phyloP scores from a whole-genome alignment of 1,139 yeast genomes.

The Geotrichum macrosporum region DNA sequence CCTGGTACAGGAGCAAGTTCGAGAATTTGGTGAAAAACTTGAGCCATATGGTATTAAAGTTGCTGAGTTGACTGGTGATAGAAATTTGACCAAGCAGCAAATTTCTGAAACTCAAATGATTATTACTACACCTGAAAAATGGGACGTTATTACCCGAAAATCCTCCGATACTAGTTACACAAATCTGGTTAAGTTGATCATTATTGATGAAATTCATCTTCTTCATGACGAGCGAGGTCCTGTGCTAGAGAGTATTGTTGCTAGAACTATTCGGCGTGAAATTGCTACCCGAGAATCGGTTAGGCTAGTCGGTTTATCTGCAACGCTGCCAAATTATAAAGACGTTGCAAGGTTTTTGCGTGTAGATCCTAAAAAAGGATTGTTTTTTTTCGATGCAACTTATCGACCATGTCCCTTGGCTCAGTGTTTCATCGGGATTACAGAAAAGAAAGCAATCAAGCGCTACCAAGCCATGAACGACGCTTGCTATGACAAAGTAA shows the following conservation, averaged over 20 bases:
- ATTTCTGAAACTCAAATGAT: slow-evolving; percentile 74
- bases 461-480: slow-evolving; percentile 81
- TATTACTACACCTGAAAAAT: slow-evolving; percentile 93
- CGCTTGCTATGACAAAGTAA: slow-evolving; percentile 79
- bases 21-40: slow-evolving; percentile 74
- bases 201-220: slow-evolving; percentile 90
- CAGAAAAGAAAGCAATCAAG: slow-evolving; percentile 78
- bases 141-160: slow-evolving; percentile 94
- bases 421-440: slow-evolving; percentile 82
- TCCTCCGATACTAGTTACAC: slow-evolving; percentile 59
- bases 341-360: slow-evolving; percentile 83
- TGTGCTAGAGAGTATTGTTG: slow-evolving; percentile 80
- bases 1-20: slow-evolving; percentile 88
- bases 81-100: slow-evolving; percentile 71
- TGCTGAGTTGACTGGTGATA: slow-evolving; percentile 88
- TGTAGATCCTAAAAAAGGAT: slow-evolving; percentile 55
- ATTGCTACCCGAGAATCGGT: slow-evolving; percentile 48
- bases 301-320: slow-evolving; percentile 83
- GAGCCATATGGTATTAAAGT: slow-evolving; percentile 66
- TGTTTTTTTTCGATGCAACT: slow-evolving; percentile 76
- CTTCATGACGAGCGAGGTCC: slow-evolving; percentile 96
- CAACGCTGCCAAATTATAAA: slow-evolving; percentile 83
- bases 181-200: slow-evolving; percentile 62
- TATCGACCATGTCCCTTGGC: slow-evolving; percentile 91
- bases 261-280: slow-evolving; percentile 57